Percentiles rank a stretch among this genome's conserved stretches.
Evolutionary conservation across 176 grass and related monocot species (phyloP).

Genomic region (Saccharum spontaneum): DNA sequence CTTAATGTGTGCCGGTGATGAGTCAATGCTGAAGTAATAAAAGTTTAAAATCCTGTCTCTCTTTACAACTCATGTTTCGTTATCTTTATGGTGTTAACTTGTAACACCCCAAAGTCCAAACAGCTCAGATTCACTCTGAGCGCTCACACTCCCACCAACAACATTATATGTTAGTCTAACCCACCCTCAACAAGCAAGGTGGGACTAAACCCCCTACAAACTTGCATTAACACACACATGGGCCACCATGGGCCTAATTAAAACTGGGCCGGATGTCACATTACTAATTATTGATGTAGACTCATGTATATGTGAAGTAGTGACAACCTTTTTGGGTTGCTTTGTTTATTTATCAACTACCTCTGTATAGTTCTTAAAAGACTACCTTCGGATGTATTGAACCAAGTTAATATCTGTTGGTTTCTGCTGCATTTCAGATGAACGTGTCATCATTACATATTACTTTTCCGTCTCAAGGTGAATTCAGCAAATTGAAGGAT

Average conservation of each 20-base stretch:
- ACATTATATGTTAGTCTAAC: neutral
- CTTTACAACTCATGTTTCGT: neutral
- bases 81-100: conserved; percentile 14
- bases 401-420: conserved; percentile 14
- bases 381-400: neutral
- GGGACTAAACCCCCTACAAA: neutral
- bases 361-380: neutral
- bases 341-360: neutral
- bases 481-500: conserved; percentile 78
- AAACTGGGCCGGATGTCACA: neutral
- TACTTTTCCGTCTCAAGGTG: conserved; percentile 93
- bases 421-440: conserved; percentile 60
- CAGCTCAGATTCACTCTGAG: neutral
- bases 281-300: conserved; percentile 10
- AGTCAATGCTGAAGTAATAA: conserved; percentile 1
- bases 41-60: neutral
- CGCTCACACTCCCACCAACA: neutral
- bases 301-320: conserved; percentile 6
- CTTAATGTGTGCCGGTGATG: neutral
- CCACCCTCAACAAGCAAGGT: neutral
- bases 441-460: conserved; percentile 84
- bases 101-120: neutral
- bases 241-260: neutral
- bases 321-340: neutral
- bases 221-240: neutral